Evolutionary conservation across 2,329 filamentous ascomycete genomes (phyloP), one percentile per base, ranked within the genome.

Genomic region (Arthrobotrys sinensis): DNA sequence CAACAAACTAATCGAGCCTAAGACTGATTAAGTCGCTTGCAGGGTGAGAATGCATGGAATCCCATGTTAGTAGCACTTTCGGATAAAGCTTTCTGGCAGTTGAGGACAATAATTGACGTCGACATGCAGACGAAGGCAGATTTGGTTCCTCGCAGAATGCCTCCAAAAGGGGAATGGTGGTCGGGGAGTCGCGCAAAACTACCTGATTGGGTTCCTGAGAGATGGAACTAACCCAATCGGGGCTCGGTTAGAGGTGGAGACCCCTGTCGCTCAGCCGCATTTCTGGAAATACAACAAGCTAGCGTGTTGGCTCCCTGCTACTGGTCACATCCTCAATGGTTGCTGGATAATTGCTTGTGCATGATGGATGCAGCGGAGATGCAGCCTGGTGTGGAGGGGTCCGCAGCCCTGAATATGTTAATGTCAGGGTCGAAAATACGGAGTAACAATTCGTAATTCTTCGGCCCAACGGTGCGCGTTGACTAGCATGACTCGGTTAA

Each of bases 191-290:
- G 48, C 48, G 16, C 21, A 48, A 52, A 28, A 7, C 12, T 52
- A 5, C 48, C 48, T 5, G 24, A 52, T 32, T 7, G 12, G 24
- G 24, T 16, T 1, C 2, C n/a, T 3, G n/a, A 32, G 24, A n/a
- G 2, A 5, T 2, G 50, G 21, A 24, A 8, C 34, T 40, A 60
- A 32, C 36, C 53, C 7, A 34, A 60, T 60, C 10, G 1, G 36
- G 53, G 53, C 4, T 60, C 53, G 53, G 53, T 60, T 60, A 43
- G 12, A 10, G 8, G n/a, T 34, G n/a, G 19, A 5, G 24, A 7
- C 16, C 53, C 53, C 53, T 60, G 53, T 60, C 32, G 32, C 53
- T 60, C 53, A 60, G 53, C 53, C 53, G 28, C n/a, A 36, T n/a
- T 32, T 10, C 14, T 21, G 6, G 6, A 60, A 60, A 60, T 60